These are phyloP conservation scores for Ophiostoma tasmaniense DNA, from an alignment of 2,329 filamentous ascomycete species.

Conservation along the genomic window DNA sequence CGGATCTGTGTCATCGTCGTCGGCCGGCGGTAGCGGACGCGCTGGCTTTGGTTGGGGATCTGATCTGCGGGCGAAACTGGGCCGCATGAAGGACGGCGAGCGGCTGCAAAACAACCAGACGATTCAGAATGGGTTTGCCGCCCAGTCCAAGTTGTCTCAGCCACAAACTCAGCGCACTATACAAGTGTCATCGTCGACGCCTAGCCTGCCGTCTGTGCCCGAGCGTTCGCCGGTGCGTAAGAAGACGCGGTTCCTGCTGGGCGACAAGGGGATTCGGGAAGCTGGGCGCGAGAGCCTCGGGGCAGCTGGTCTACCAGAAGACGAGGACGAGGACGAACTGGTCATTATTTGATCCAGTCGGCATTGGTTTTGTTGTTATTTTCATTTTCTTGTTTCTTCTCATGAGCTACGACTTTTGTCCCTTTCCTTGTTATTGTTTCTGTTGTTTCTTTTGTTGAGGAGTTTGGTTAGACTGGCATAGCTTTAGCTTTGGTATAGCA, in stretches of 20 bases:
- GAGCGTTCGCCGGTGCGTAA: slow-evolving; percentile 48
- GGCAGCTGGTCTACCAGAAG: slow-evolving; percentile 23
- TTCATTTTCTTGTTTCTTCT: neutral
- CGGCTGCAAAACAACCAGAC: slow-evolving; percentile 23
- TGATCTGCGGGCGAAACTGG: slow-evolving; percentile 45
- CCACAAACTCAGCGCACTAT: neutral
- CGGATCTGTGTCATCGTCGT: neutral
- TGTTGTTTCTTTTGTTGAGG: neutral
- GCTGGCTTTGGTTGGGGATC: slow-evolving; percentile 49
- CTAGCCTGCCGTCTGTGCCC: slow-evolving; percentile 11
- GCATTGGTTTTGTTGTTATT: too few relatives aligned
- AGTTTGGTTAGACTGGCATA: neutral
- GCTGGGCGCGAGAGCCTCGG: slow-evolving; percentile 67
- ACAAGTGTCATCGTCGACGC: neutral
- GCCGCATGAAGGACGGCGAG: slow-evolving; percentile 53
- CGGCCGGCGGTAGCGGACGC: slow-evolving; percentile 20
- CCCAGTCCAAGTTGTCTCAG: neutral
- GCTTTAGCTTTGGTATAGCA: neutral
- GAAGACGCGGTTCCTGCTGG: slow-evolving; percentile 73
- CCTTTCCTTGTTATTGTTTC: neutral
- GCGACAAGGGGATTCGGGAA: slow-evolving; percentile 66
- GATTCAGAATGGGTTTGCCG: slow-evolving; percentile 8
- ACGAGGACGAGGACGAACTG: slow-evolving; percentile 40
- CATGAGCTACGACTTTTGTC: neutral
- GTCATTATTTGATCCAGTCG: slow-evolving; percentile 34